Base-by-base conservation (phyloP, 768 basidiomycete species). In the Scleroderma bovista region DNA sequence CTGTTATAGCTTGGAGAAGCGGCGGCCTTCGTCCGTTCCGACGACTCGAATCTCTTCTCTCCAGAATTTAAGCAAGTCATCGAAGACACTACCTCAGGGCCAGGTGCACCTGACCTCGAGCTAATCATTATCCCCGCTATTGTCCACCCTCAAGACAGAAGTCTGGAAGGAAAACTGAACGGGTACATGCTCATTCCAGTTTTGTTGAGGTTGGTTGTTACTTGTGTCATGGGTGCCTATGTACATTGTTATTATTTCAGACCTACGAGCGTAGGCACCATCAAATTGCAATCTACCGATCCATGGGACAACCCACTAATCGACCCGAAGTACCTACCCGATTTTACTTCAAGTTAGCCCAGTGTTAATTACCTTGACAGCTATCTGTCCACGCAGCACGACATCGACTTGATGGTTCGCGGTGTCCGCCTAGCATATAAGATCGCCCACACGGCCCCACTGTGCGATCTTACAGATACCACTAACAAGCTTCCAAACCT, bases 231-330 rank as follows among this genome's bases (percentile, higher is more conserved):
- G 5, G 23, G 16, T 31, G 37, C 53, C 32, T 1, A 12, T 6
- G 19, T 22, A 12, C 13, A 16, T 39, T 2, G 10, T 6, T 17
- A 11, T 31, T 4, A 11, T 22, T 19, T 9, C 41, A 77, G 77
- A 55, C 76, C 77, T 19, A 73, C 70, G 38, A 76, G 75, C 52
- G 51, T 60, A 6, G 76, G 76, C 6, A 69, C 58, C 7, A 47
- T 78, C 44, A 48, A 63, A 26, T 58, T 78, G n/a, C 66, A 65
- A 33, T 76, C 76, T 1, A 52, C 63, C 1, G 57, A 73, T 37
- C 73, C 74, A 12, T 66, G 64, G 56, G 74, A 75, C 10, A 47
- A 59, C 1, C 76, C 76, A 1, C n/a, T 70, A 31, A 68, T 77
- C 15, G 71, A 77, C 48, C 77, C 76, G 17, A 67, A 67, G 74